Evolutionary conservation across 1,139 yeast species (phyloP), one percentile per base, ranked within the genome.

Genomic region (Candida tetrigidarum): DNA sequence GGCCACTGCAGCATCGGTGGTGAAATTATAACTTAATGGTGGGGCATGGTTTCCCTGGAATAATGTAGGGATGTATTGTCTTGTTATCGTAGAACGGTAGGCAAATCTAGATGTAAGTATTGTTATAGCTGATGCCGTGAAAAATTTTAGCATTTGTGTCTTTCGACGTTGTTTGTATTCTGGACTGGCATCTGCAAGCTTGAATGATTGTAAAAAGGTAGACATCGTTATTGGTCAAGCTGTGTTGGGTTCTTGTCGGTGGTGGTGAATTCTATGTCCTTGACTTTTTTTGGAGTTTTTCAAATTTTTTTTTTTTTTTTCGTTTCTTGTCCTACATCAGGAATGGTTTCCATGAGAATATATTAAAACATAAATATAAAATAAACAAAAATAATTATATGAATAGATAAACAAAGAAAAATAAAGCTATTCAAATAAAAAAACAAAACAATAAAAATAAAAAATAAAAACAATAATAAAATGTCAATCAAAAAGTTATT

Each of bases 11-110:
- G 97, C 97, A 63, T 92, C 97, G 41, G 82, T 78, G 49, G 89
- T 83, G 62, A 86, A 83, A 41, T 86, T 86, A 60, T 86, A 87
- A 39, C 84, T 77, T 3, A 69, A 55, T 2, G 97, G 97, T 1
- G 96, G 96, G 39, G 82, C 78, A 58, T 91, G 93, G 64, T 92
- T 92, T 11, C 93, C 91, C 57, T 89, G 91, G 63, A 89, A 92
- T 55, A 84, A 74, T 20, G 80, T 78, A 6, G 98, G 97, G 2
- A 84, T 72, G 67, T 84, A 90, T 63, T 86, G 84, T 54, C 96
- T 76, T 16, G 85, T 69, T 26, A 84, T 71, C 2, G 93, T 84
- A 15, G 95, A 85, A 58, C 86, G 77, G 63, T 84, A 81, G 12
- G 96, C 92, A 37, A 86, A 64, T 53, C 96, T 71, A 22, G 93